A percentile compares a stretch with the other conserved stretches of the same genome.
Conservation (phyloP, 192 early-diverging fungal genomes). For the Linnemannia hyalina region DNA sequence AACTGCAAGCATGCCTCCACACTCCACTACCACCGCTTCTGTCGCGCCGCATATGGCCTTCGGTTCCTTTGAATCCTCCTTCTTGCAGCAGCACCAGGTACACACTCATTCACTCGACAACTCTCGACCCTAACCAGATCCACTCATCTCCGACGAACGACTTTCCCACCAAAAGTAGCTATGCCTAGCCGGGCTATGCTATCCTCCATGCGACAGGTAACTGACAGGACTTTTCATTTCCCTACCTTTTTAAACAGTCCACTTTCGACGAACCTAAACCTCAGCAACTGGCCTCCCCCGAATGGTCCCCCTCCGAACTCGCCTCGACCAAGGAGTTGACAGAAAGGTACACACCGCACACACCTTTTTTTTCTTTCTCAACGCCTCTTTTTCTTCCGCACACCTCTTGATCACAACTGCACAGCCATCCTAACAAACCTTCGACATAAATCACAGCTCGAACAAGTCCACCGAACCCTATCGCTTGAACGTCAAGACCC, state of each 20-base stretch:
- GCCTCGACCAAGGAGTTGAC: background rate
- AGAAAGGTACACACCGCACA: constrained; percentile 3
- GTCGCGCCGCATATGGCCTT: constrained; percentile 3
- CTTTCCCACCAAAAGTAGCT: background rate
- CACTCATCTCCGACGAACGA: background rate
- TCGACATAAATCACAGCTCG: background rate
- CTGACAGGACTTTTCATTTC: constrained; percentile 3
- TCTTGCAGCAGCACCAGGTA: constrained; percentile 39
- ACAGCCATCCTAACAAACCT: background rate
- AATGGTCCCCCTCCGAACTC: constrained; percentile 15
- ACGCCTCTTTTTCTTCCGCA: background rate
- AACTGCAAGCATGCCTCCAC: constrained; percentile 37
- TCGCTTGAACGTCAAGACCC: constrained; percentile 49
- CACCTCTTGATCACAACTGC: background rate
- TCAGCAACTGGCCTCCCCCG: constrained; percentile 11
- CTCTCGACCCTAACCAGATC: background rate
- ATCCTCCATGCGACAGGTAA: background rate
- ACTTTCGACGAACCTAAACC: background rate
- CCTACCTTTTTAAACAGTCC: background rate
- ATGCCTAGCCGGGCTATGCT: background rate
- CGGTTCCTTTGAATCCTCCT: constrained; percentile 13
- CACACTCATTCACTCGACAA: background rate
- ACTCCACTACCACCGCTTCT: constrained; percentile 18
- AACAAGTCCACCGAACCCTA: background rate
- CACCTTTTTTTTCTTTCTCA: background rate